phyloP scores from a whole-genome alignment of 2,329 filamentous ascomycete species.

The Teratosphaeria epicoccoides region DNA sequence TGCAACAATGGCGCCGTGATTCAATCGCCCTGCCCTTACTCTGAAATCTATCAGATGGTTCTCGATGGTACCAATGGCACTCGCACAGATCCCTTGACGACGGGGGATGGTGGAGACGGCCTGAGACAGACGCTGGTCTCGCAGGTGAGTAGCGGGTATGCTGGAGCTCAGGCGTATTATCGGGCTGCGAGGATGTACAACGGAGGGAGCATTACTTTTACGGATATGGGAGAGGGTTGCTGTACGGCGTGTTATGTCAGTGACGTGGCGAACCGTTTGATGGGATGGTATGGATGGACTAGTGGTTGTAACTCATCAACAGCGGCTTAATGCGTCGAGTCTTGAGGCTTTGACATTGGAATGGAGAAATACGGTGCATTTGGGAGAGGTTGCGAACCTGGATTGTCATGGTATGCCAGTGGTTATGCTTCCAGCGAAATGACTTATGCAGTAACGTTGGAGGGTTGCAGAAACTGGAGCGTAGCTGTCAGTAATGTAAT shows the following conservation, averaged over 20 bases:
- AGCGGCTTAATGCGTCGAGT: too few species aligned
- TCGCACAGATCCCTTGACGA: conserved; percentile 7
- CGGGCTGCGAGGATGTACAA: conserved; percentile 42
- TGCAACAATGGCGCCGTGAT: conserved; percentile 26
- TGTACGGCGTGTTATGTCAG: conserved; percentile 41
- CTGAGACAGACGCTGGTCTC: conserved; percentile 29
- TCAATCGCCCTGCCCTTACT: conserved; percentile 30
- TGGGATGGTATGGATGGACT: conserved; percentile 26
- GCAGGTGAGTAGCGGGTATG: conserved; percentile 15
- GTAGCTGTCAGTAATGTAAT: background rate
- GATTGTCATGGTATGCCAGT: too few species aligned
- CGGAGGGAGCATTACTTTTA: conserved; percentile 31
- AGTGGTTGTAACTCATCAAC: background rate
- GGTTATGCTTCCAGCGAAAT: too few species aligned
- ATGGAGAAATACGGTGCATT: too few species aligned
- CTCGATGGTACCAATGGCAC: conserved; percentile 36
- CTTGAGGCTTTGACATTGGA: too few species aligned
- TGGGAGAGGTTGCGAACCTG: too few species aligned
- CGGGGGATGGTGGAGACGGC: conserved; percentile 28
- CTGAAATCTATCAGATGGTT: conserved; percentile 32
- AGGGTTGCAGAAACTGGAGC: background rate
- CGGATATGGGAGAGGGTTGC: conserved; percentile 31
- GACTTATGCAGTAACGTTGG: too few species aligned
- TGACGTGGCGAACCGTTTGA: conserved; percentile 42
- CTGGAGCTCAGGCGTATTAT: conserved; percentile 34